Evolutionary conservation across 2,329 filamentous ascomycete species (phyloP).

Genomic region (Fusarium tuaranense): DNA sequence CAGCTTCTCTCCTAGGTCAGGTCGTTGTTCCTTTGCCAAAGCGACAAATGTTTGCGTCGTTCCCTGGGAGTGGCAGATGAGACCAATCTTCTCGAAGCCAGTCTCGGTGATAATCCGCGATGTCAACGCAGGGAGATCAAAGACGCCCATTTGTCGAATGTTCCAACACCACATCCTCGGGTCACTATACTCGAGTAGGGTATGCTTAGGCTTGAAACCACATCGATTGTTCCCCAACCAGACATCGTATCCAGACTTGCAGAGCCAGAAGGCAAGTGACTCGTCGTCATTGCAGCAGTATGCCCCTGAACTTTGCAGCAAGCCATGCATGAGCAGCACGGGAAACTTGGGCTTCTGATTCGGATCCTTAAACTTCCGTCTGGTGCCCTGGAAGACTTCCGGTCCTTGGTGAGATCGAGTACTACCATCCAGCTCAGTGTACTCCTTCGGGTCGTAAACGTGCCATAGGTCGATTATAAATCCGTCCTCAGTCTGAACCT

Average conservation of each 20-base stretch:
- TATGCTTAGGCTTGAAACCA: constrained; percentile 84
- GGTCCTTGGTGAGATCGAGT: constrained; percentile 66
- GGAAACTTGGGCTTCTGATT: constrained; percentile 74
- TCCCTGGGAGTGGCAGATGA: constrained; percentile 91
- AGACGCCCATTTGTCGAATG: constrained; percentile 91
- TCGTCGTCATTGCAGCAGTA: constrained; percentile 93
- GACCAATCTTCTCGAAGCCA: constrained; percentile 82
- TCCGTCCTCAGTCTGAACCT: constrained; percentile 93
- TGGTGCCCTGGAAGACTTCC: constrained; percentile 66
- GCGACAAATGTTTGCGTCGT: constrained; percentile 91
- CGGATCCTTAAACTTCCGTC: constrained; percentile 51
- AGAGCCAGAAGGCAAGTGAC: constrained; percentile 90
- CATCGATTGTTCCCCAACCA: constrained; percentile 97
- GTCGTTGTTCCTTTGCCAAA: constrained; percentile 88
- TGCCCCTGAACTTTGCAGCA: constrained; percentile 88
- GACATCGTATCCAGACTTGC: constrained; percentile 92
- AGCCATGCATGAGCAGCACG: constrained; percentile 86
- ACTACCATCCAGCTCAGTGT: constrained; percentile 64
- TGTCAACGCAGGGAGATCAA: constrained; percentile 85
- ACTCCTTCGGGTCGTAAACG: constrained; percentile 84
- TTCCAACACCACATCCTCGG: constrained; percentile 98
- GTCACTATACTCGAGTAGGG: constrained; percentile 76
- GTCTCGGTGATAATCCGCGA: constrained; percentile 86
- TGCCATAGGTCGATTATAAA: constrained; percentile 93
- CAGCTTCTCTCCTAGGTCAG: constrained; percentile 83